Percentiles rank a stretch among this genome's conserved stretches.
Conservation (phyloP, 208 protist species). For the Crithidia expoeki region DNA sequence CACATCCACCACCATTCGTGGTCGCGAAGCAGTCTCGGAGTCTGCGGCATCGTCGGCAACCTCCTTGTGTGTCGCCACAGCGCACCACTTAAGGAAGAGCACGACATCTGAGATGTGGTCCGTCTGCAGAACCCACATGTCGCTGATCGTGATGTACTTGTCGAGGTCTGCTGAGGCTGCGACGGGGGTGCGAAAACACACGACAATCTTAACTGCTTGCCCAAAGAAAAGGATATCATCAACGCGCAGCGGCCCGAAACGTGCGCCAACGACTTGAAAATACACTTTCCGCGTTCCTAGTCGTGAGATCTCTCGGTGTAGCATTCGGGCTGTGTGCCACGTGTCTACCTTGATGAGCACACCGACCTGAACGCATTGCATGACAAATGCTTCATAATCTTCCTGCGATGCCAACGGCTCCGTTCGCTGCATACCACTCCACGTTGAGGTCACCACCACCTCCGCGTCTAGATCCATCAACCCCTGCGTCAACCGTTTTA, state of each 20-base stretch:
- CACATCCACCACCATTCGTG: slow-evolving; percentile 17
- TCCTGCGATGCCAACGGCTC: slow-evolving; percentile 46
- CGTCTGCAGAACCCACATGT: slow-evolving; percentile 78
- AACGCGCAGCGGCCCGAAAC: slow-evolving; percentile 72
- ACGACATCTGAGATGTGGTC: slow-evolving; percentile 80
- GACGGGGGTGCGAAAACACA: slow-evolving; percentile 84
- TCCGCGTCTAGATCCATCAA: slow-evolving; percentile 31
- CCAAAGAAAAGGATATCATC: slow-evolving; percentile 84
- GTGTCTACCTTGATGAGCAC: slow-evolving; percentile 90
- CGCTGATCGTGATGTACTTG: slow-evolving; percentile 61
- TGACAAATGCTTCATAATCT: slow-evolving; percentile 61
- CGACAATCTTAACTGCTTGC: slow-evolving; percentile 64
- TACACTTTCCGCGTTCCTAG: slow-evolving; percentile 71
- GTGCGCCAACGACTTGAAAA: slow-evolving; percentile 79
- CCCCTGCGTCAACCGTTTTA: slow-evolving; percentile 44
- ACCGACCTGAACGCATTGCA: slow-evolving; percentile 77
- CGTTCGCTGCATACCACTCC: slow-evolving; percentile 56
- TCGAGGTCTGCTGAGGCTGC: slow-evolving; percentile 65
- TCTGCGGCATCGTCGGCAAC: neutral
- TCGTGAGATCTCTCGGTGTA: slow-evolving; percentile 65
- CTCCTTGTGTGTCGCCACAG: slow-evolving; percentile 74
- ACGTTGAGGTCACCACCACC: slow-evolving; percentile 49
- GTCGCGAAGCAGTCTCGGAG: neutral
- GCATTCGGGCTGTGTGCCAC: slow-evolving; percentile 86
- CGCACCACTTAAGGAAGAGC: slow-evolving; percentile 84